Percentiles rank a stretch among this genome's conserved stretches.
Conservation (phyloP, 176 grass and related monocot genomes). For the Phoenix roebelenii region DNA sequence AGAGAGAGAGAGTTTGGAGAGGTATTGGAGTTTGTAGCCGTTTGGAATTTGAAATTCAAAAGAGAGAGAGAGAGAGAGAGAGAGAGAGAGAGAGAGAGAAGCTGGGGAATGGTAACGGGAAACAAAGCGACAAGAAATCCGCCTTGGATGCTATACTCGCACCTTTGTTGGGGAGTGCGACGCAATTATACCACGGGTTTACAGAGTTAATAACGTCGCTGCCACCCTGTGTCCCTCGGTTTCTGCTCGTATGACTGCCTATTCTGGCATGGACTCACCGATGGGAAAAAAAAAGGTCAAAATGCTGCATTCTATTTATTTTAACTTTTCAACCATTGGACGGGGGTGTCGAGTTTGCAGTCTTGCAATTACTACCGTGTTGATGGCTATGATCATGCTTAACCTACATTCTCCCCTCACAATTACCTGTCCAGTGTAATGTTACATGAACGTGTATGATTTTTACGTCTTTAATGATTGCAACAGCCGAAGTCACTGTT, state of each 20-base stretch:
- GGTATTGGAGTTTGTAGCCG: constrained; percentile 25
- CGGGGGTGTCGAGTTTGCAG: too few species aligned
- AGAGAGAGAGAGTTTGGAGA: not conserved
- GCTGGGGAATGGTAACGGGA: constrained; percentile 20
- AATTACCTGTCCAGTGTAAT: too few species aligned
- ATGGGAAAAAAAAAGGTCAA: too few species aligned
- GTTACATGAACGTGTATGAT: too few species aligned
- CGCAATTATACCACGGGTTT: constrained; percentile 21
- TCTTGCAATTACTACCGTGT: too few species aligned
- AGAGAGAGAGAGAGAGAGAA: not conserved
- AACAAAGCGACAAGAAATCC: not conserved
- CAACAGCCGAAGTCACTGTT: too few species aligned
- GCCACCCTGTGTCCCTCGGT: not conserved
- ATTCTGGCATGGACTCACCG: too few species aligned
- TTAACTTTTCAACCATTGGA: too few species aligned
- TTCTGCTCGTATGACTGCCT: not conserved
- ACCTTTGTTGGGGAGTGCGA: constrained; percentile 29
- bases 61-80: not conserved
- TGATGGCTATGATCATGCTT: too few species aligned
- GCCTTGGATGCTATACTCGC: not conserved
- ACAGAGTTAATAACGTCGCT: constrained; percentile 18
- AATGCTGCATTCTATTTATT: too few species aligned
- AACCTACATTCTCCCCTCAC: too few species aligned
- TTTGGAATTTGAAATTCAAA: constrained; percentile 65
- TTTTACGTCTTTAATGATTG: too few species aligned